phyloP scores from a whole-genome alignment of 345 rosid species.

The Kernera saxatilis region DNA sequence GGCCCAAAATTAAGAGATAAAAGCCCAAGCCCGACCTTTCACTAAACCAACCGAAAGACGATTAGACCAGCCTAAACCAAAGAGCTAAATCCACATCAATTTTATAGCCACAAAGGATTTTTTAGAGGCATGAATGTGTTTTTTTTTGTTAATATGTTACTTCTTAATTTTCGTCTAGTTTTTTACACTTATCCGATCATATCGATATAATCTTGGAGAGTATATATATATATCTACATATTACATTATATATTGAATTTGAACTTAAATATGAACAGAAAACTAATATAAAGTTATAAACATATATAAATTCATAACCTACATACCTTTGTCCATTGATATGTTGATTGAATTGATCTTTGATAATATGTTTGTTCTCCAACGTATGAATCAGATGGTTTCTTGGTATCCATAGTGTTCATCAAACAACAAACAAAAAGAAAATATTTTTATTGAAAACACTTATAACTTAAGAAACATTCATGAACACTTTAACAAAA shows the following conservation, averaged over 20 bases:
- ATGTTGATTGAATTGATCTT: constrained; percentile 1
- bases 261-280: neutral
- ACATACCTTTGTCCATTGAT: constrained; percentile 8
- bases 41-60: neutral
- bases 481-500: neutral
- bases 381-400: neutral
- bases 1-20: neutral
- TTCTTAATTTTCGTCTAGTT: no score
- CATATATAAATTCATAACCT: neutral
- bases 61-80: neutral
- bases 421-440: neutral
- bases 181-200: no score
- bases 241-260: neutral
- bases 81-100: neutral
- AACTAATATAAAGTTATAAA: neutral
- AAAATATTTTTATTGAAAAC: neutral
- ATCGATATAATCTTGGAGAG: no score
- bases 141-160: no score
- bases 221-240: no score
- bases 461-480: neutral
- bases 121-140: neutral
- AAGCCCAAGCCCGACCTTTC: neutral
- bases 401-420: constrained; percentile 11
- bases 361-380: constrained; percentile 3
- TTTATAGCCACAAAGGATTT: neutral